Evolutionary conservation across 2,329 filamentous ascomycete genomes (phyloP).

Genomic region (Colletotrichum coccodes): DNA sequence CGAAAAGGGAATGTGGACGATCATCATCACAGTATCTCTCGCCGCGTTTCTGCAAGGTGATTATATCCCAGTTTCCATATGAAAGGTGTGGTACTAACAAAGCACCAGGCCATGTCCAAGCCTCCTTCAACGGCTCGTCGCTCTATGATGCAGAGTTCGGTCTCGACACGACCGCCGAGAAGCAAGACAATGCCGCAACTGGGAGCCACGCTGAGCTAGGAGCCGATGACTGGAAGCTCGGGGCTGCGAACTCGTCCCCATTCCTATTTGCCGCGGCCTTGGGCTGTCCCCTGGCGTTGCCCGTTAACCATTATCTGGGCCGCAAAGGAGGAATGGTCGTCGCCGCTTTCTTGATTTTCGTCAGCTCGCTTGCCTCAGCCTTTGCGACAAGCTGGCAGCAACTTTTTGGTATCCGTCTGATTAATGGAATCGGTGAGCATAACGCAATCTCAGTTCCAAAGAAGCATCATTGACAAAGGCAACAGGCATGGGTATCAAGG

Average conservation of each 20-base stretch:
- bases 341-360: constrained; percentile 50
- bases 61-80: no score
- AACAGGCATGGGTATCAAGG: constrained; percentile 58
- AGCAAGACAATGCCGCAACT: constrained; percentile 11
- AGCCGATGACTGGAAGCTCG: constrained; percentile 49
- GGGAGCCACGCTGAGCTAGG: background rate
- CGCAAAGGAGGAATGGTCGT: constrained; percentile 51
- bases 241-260: constrained; percentile 50
- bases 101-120: constrained; percentile 49
- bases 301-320: constrained; percentile 52
- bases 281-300: constrained; percentile 51
- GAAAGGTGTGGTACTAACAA: background rate
- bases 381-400: constrained; percentile 46
- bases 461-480: background rate
- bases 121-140: constrained; percentile 53
- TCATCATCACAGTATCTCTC: constrained; percentile 54
- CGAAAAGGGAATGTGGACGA: constrained; percentile 49
- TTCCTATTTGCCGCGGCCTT: constrained; percentile 51
- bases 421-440: constrained; percentile 51
- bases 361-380: constrained; percentile 49
- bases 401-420: constrained; percentile 46
- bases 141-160: constrained; percentile 37
- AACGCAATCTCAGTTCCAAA: background rate
- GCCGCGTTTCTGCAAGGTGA: constrained; percentile 53
- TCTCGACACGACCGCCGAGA: background rate